Evolutionary conservation across 148 eudicot genomes (phyloP).

Genomic region (Bassia scoparia): DNA sequence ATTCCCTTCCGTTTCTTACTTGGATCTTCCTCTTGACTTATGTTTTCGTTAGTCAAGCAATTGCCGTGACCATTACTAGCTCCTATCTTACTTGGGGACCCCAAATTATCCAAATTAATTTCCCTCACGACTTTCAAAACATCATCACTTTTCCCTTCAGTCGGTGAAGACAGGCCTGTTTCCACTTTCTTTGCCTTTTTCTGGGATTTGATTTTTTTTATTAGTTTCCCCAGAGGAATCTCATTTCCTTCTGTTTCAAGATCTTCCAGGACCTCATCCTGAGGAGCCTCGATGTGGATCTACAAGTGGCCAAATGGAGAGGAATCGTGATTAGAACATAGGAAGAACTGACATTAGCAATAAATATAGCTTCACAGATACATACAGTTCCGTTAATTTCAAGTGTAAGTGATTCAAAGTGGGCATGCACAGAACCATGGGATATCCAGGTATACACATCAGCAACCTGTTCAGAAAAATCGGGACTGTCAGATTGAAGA

Average conservation of each 20-base stretch:
- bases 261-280: constrained; percentile 65
- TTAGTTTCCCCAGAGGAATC: constrained; percentile 77
- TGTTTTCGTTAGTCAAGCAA: constrained; percentile 23
- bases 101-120: constrained; percentile 64
- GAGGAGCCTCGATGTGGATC: constrained; percentile 53
- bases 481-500: constrained; percentile 10
- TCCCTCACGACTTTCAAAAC: constrained; percentile 77
- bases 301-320: constrained; percentile 27
- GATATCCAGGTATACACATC: constrained; percentile 68
- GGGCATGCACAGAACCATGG: constrained; percentile 60
- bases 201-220: constrained; percentile 79
- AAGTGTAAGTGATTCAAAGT: constrained; percentile 70
- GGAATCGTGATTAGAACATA: constrained; percentile 14
- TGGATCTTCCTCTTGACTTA: constrained; percentile 31
- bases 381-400: constrained; percentile 76
- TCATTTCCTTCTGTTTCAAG: constrained; percentile 78
- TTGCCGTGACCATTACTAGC: constrained; percentile 61
- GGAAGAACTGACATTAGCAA: constrained; percentile 8
- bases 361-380: constrained; percentile 5
- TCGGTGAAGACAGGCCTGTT: constrained; percentile 39
- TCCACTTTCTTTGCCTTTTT: constrained; percentile 55
- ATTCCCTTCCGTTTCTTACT: constrained; percentile 46
- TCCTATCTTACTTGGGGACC: constrained; percentile 44
- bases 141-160: constrained; percentile 43
- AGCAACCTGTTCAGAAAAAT: constrained; percentile 43